Percentiles rank a stretch among this genome's conserved stretches.
Evolutionary conservation across 371 early-diverging fungal species (phyloP).

Genomic region (Lichtheimia ornata): DNA sequence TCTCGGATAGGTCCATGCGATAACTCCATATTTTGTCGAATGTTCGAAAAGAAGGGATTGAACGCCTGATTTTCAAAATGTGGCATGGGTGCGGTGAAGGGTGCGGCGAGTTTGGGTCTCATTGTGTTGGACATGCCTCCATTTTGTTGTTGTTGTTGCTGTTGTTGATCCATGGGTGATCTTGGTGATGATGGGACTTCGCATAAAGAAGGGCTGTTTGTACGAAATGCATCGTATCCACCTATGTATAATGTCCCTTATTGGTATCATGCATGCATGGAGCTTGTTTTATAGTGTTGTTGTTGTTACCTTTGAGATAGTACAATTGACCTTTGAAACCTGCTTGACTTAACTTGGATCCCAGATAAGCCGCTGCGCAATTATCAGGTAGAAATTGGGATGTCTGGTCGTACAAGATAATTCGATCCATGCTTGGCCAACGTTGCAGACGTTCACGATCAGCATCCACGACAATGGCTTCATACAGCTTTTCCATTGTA

Average conservation of each 20-base stretch:
- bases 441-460: slow-evolving; percentile 38
- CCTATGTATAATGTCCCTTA: slow-evolving; percentile 20
- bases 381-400: slow-evolving; percentile 43
- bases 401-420: slow-evolving; percentile 60
- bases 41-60: slow-evolving; percentile 46
- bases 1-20: slow-evolving; percentile 31
- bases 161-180: neutral
- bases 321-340: slow-evolving; percentile 44
- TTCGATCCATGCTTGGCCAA: slow-evolving; percentile 51
- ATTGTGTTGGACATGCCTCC: neutral
- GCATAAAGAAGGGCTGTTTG: slow-evolving; percentile 27
- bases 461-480: slow-evolving; percentile 50
- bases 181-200: slow-evolving; percentile 13
- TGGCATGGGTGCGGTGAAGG: slow-evolving; percentile 44
- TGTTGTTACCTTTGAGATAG: slow-evolving; percentile 47
- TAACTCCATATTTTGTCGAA: slow-evolving; percentile 41
- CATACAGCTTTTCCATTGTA: slow-evolving; percentile 55
- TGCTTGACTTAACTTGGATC: slow-evolving; percentile 31
- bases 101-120: slow-evolving; percentile 10
- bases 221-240: slow-evolving; percentile 43
- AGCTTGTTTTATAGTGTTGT: too few relatives aligned
- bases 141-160: neutral
- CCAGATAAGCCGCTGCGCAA: slow-evolving; percentile 46
- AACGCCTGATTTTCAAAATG: slow-evolving; percentile 43
- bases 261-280: neutral